Evolutionary conservation across 179 eudicot genomes (phyloP).

Genomic region (Heliamphora pulchella): DNA sequence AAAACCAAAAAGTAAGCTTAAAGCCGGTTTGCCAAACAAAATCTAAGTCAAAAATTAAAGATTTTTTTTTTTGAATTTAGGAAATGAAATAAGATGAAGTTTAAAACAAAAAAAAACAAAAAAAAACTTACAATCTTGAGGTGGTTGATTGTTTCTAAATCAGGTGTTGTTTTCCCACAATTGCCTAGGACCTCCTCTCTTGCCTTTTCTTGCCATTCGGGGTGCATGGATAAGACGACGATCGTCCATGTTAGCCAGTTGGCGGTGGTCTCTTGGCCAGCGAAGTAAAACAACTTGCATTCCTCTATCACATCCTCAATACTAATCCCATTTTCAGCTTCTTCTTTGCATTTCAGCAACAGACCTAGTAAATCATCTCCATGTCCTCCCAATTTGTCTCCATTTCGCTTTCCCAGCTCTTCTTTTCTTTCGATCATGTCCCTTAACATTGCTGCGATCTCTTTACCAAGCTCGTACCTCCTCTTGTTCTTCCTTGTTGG

Average conservation of each 20-base stretch:
- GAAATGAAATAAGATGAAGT: too few species aligned
- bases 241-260: constrained; percentile 19
- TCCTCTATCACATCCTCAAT: constrained; percentile 12
- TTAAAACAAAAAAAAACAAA: background rate
- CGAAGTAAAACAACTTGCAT: constrained; percentile 20
- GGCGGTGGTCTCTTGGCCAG: constrained; percentile 12
- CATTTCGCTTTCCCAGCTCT: constrained; percentile 1
- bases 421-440: constrained; percentile 13
- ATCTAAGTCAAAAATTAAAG: too few species aligned
- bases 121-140: constrained; percentile 16
- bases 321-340: constrained; percentile 3
- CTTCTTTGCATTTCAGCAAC: constrained; percentile 6
- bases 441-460: constrained; percentile 10
- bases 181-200: constrained; percentile 14
- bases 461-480: constrained; percentile 11
- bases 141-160: constrained; percentile 11
- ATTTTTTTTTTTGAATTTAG: too few species aligned
- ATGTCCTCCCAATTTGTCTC: background rate
- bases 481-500: constrained; percentile 19
- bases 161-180: constrained; percentile 16
- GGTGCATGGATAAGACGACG: constrained; percentile 16
- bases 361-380: constrained; percentile 10
- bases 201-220: constrained; percentile 18
- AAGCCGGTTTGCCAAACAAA: too few species aligned
- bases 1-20: too few species aligned